phyloP scores from a whole-genome alignment of 2,329 filamentous ascomycete species.

The Thermomyces lanuginosus region DNA sequence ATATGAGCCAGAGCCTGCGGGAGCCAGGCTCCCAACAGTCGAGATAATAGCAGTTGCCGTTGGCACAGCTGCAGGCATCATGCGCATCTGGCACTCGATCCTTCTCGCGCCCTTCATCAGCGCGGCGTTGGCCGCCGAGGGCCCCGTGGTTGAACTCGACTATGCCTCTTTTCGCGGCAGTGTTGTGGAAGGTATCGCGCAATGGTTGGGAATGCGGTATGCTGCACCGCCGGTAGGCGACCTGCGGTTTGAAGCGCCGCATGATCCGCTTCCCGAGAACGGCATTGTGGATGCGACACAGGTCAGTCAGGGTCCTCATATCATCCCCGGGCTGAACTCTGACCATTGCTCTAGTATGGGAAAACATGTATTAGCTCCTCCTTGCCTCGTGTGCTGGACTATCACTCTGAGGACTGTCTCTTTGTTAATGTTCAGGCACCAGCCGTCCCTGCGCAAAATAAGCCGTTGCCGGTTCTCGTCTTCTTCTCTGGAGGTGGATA shows the following conservation, averaged over 20 bases:
- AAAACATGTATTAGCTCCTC: constrained; percentile 50
- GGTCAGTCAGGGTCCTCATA: constrained; percentile 21
- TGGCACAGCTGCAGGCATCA: no score
- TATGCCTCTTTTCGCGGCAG: constrained; percentile 52
- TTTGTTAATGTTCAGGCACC: constrained; percentile 29
- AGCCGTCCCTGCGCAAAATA: constrained; percentile 15
- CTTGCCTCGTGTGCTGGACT: constrained; percentile 43
- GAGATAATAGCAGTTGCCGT: no score
- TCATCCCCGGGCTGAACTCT: neutral
- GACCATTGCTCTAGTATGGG: constrained; percentile 19
- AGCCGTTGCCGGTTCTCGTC: constrained; percentile 48
- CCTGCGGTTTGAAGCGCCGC: constrained; percentile 50
- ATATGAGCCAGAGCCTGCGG: no score
- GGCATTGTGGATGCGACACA: constrained; percentile 38
- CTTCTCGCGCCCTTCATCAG: no score
- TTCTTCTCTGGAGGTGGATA: constrained; percentile 49
- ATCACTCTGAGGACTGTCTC: constrained; percentile 30
- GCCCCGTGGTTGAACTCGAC: constrained; percentile 40
- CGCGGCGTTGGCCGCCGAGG: constrained; percentile 12
- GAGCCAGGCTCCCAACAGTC: no score
- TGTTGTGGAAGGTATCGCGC: constrained; percentile 41
- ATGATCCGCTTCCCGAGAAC: constrained; percentile 38
- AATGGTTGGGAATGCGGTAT: constrained; percentile 62
- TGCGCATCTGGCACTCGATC: no score
- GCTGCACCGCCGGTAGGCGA: constrained; percentile 51